phyloP scores from a whole-genome alignment of 768 basidiomycete species.

The Rhodocollybia butyracea region DNA sequence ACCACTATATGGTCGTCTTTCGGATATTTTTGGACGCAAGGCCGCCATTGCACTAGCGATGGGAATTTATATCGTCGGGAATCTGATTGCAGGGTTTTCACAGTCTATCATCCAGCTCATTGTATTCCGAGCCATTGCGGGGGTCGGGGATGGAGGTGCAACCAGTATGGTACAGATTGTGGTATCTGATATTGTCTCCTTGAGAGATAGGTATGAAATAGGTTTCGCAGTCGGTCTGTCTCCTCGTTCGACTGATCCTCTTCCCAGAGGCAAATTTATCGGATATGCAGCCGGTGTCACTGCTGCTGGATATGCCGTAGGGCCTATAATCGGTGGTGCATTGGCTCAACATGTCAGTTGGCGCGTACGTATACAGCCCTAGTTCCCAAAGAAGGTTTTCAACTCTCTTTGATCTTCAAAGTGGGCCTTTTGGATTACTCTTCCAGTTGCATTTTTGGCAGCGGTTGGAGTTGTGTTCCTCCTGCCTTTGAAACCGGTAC shows the following conservation, averaged over 20 bases:
- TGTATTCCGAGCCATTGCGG: slow-evolving; percentile 63
- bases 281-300: slow-evolving; percentile 61
- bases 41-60: slow-evolving; percentile 50
- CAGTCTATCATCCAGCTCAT: slow-evolving; percentile 65
- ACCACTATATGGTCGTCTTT: slow-evolving; percentile 57
- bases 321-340: slow-evolving; percentile 66
- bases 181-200: slow-evolving; percentile 69
- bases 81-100: slow-evolving; percentile 63
- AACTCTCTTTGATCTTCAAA: slow-evolving; percentile 15
- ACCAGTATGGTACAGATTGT: slow-evolving; percentile 69
- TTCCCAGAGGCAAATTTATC: slow-evolving; percentile 66
- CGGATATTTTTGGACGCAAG: slow-evolving; percentile 69
- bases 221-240: not conserved
- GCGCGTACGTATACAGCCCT: slow-evolving; percentile 39
- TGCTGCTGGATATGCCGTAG: slow-evolving; percentile 63
- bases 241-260: not conserved
- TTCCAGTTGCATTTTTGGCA: slow-evolving; percentile 54
- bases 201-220: slow-evolving; percentile 52
- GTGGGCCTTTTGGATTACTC: slow-evolving; percentile 78
- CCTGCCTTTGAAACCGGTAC: slow-evolving; percentile 66
- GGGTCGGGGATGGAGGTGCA: slow-evolving; percentile 69
- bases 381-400: not conserved
- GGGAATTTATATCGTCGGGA: slow-evolving; percentile 62
- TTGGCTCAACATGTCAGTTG: slow-evolving; percentile 61
- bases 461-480: slow-evolving; percentile 60